phyloP scores from a whole-genome alignment of 2,329 filamentous ascomycete species.

The Aspergillus cejpii region DNA sequence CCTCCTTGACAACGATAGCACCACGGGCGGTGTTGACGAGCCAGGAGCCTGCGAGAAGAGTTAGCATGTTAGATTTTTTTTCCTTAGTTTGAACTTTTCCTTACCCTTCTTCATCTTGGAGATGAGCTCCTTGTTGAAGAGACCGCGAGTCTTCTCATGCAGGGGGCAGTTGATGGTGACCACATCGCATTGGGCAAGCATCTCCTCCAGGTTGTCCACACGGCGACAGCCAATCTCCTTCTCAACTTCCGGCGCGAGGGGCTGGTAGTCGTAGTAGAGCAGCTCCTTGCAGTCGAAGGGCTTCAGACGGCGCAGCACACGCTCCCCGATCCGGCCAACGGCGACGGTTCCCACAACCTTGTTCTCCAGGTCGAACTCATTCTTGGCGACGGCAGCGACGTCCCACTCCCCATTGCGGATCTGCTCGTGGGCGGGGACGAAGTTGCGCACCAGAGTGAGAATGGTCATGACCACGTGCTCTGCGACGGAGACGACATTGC shows the following conservation, averaged over 20 bases:
- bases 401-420: conserved; percentile 87
- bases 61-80: too few species aligned
- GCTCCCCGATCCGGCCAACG: conserved; percentile 95
- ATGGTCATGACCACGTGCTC: conserved; percentile 99
- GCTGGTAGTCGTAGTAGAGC: conserved; percentile 99
- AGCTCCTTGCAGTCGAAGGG: conserved; percentile 99
- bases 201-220: conserved; percentile 83
- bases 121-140: conserved; percentile 99
- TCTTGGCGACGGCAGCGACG: conserved; percentile 92
- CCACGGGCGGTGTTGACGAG: conserved; percentile 98
- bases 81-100: too few species aligned
- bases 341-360: conserved; percentile 98
- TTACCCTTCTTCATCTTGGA: conserved; percentile 96
- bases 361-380: conserved; percentile 94
- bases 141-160: conserved; percentile 91
- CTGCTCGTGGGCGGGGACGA: conserved; percentile 93
- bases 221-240: conserved; percentile 92
- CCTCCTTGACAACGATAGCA: conserved; percentile 98
- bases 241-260: conserved; percentile 75
- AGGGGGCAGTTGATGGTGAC: conserved; percentile 99
- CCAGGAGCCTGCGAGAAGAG: conserved; percentile 63
- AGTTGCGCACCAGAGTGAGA: conserved; percentile 92
- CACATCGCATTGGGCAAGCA: conserved; percentile 88
- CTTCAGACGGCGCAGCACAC: conserved; percentile 91
- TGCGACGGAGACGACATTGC: conserved; percentile 96